Percentiles rank a stretch among this genome's conserved stretches.
These are phyloP conservation scores for Eimeria necatrix DNA, from an alignment of 169 alveolate genomes.

Conservation along the genomic window DNA sequence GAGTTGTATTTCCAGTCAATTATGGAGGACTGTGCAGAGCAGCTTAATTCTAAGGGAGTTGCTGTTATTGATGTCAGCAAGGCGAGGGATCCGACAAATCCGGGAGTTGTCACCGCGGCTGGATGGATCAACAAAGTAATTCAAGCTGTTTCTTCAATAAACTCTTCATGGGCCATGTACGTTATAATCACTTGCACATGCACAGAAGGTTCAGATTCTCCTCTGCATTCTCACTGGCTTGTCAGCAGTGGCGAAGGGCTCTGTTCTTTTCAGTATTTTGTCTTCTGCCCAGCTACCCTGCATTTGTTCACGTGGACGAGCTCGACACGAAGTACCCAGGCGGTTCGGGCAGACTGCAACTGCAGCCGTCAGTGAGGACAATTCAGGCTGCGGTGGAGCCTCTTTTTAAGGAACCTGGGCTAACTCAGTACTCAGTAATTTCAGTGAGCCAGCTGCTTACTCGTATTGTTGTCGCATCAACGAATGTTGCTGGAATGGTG, in stretches of 20 bases:
- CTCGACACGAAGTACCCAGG: conserved; percentile 62
- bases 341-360: conserved; percentile 65
- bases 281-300: conserved; percentile 57
- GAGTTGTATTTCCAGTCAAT: conserved; percentile 69
- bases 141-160: conserved; percentile 45
- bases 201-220: not conserved
- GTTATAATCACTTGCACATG: not conserved
- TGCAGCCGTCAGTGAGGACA: conserved; percentile 72
- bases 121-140: conserved; percentile 69
- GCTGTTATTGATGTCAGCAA: conserved; percentile 72
- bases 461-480: conserved; percentile 65
- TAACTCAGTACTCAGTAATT: conserved; percentile 56
- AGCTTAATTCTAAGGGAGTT: conserved; percentile 31
- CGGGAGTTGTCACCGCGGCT: conserved; percentile 60
- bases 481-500: conserved; percentile 73
- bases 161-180: conserved; percentile 55
- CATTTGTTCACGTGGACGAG: conserved; percentile 69
- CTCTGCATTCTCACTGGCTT: not conserved
- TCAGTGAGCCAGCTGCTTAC: conserved; percentile 58
- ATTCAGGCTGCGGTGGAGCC: conserved; percentile 73
- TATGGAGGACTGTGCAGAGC: conserved; percentile 59
- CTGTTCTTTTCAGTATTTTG: not conserved
- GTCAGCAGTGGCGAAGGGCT: not conserved
- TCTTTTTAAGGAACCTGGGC: conserved; percentile 60
- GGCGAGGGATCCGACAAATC: conserved; percentile 72